Percentiles rank a stretch among this genome's conserved stretches.
phyloP scores from a whole-genome alignment of 2,329 filamentous ascomycete genomes.

The Aureobasidium musti region DNA sequence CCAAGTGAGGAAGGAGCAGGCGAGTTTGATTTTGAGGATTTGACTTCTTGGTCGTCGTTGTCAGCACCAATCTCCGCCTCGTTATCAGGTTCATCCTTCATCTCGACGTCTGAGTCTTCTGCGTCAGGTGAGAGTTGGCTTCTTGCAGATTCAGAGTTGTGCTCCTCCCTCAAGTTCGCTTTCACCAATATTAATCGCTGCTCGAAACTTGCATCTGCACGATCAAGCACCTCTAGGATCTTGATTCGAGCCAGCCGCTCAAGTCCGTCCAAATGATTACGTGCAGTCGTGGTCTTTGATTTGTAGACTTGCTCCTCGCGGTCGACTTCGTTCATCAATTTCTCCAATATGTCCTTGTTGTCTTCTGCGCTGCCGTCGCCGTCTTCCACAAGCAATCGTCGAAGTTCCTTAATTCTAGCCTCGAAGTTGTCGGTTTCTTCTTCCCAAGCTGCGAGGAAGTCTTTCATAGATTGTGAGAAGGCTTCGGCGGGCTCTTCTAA shows the following conservation, averaged over 20 bases:
- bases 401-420: neutral
- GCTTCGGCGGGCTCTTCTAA: constrained; percentile 6
- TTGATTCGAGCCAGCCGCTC: neutral
- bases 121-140: neutral
- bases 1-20: neutral
- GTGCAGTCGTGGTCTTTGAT: constrained; percentile 6
- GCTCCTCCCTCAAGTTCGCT: neutral
- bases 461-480: constrained; percentile 16
- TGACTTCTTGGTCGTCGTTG: neutral
- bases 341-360: constrained; percentile 12
- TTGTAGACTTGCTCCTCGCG: constrained; percentile 11
- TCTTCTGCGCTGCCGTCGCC: constrained; percentile 4
- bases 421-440: constrained; percentile 14
- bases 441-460: constrained; percentile 15
- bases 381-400: constrained; percentile 2
- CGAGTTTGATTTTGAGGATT: neutral
- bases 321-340: constrained; percentile 15
- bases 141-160: constrained; percentile 20
- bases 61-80: neutral
- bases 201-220: constrained; percentile 13
- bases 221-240: constrained; percentile 10
- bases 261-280: neutral
- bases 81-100: neutral
- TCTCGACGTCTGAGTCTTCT: neutral
- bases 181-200: neutral